These are phyloP conservation scores for Ganoderma meredithae DNA, from an alignment of 1,284 basidiomycete species.

Conservation along the genomic window DNA sequence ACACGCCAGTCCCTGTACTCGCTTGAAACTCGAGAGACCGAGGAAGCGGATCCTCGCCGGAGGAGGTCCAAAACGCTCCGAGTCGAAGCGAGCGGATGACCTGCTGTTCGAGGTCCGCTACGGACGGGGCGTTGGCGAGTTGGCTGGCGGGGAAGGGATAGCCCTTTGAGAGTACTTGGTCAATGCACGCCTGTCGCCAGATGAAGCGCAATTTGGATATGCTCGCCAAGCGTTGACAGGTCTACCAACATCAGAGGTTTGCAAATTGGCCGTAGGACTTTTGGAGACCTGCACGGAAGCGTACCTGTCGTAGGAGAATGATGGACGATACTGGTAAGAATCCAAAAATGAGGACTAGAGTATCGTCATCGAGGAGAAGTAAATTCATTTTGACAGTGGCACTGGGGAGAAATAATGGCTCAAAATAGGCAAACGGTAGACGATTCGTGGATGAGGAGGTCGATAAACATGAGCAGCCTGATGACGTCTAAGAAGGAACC, in stretches of 20 bases:
- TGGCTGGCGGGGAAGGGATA: constrained; percentile 53
- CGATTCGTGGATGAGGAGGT: too few relatives aligned
- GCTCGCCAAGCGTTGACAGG: constrained; percentile 52
- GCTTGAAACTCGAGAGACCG: constrained; percentile 35
- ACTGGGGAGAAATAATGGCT: too few relatives aligned
- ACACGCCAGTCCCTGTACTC: constrained; percentile 50
- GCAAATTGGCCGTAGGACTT: too few relatives aligned
- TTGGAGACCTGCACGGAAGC: too few relatives aligned
- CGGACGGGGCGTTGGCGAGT: constrained; percentile 40
- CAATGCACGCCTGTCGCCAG: constrained; percentile 59
- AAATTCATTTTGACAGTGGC: constrained; percentile 10
- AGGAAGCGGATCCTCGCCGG: constrained; percentile 32
- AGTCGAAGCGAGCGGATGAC: constrained; percentile 53
- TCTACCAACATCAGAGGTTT: constrained; percentile 43
- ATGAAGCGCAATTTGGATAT: constrained; percentile 56
- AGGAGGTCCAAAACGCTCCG: constrained; percentile 53
- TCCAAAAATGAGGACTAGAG: constrained; percentile 54
- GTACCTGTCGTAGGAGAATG: constrained; percentile 55
- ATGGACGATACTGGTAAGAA: constrained; percentile 57
- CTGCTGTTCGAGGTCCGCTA: constrained; percentile 51
- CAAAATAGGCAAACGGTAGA: too few relatives aligned
- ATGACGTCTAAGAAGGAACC: too few relatives aligned
- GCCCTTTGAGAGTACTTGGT: constrained; percentile 50
- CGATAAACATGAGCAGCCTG: too few relatives aligned
- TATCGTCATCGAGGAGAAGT: constrained; percentile 50